Evolutionary conservation across 2,329 filamentous ascomycete species (phyloP), one percentile per base, ranked within the genome.

Genomic region (Xylaria sp.): DNA sequence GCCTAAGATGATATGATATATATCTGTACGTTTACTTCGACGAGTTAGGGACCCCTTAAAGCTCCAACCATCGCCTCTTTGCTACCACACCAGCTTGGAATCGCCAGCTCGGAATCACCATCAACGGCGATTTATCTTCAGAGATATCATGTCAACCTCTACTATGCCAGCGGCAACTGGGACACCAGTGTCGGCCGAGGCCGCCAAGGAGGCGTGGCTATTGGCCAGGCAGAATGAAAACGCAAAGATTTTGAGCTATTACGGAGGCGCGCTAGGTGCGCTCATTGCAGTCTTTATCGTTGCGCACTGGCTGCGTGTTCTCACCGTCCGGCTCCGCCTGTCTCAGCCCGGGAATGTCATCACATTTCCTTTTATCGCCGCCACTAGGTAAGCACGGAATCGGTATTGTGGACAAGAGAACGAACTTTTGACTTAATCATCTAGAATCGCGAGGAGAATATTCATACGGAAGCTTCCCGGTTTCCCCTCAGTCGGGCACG

Each of bases 401-500:
- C n/a, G 37, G 4, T 45, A 21, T n/a, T n/a, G n/a, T n/a, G 24
- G 16, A 21, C 16, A 8, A 13, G 18, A 19, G 1, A 39, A 11
- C 26, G 5, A 19, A 29, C 20, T 22, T 48, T 57, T 62, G 50
- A 63, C 24, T 18, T 2, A 21, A 16, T 48, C 0, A 4, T 9
- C 18, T 20, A 68, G 66, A 43, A 8, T 51, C 38, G 8, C 59
- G 24, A 58, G 66, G 41, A 64, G 52, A 50, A 13, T 62, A 4
- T 63, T 69, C 39, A 64, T 74, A 43, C 62, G 68, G 39, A 69
- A 61, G 37, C 47, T 74, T 19, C 63, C 69, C 18, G 72, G 71
- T 11, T 75, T 77, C 49, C 69, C 70, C 8, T 76, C 73, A 4
- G 62, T 67, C 11, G 74, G 74, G 4, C 74, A 76, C 63, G 69